Evolutionary conservation across 257 asterid species (phyloP).

Genomic region (Gynochthodes officinalis): DNA sequence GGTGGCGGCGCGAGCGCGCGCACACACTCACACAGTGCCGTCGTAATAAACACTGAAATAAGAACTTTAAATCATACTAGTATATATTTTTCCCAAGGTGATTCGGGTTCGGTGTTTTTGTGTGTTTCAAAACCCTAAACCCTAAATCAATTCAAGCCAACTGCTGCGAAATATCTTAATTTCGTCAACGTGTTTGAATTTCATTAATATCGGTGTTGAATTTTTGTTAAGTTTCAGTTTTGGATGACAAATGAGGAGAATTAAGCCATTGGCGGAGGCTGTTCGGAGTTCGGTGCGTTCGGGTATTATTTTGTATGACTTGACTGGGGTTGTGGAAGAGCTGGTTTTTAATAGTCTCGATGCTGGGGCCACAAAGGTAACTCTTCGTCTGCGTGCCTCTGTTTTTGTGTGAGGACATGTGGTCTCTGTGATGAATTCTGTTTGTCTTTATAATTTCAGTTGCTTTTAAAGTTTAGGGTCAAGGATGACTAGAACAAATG

Average conservation of each 20-base stretch:
- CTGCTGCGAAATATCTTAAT: not conserved
- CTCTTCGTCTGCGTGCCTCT: constrained; percentile 1
- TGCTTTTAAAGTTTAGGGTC: not conserved
- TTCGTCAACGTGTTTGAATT: too few species aligned
- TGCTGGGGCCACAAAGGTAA: constrained; percentile 86
- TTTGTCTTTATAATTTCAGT: not conserved
- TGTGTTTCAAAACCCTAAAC: constrained; percentile 17
- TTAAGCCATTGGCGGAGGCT: constrained; percentile 67
- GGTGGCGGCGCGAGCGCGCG: not conserved
- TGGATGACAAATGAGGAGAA: constrained; percentile 47
- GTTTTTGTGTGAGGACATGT: not conserved
- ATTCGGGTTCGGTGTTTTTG: not conserved
- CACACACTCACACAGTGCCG: not conserved
- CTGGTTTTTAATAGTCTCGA: constrained; percentile 80
- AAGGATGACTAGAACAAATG: not conserved
- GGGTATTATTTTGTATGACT: constrained; percentile 64
- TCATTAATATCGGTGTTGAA: too few species aligned
- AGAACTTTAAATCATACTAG: not conserved
- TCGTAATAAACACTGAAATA: not conserved
- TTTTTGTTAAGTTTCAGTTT: not conserved
- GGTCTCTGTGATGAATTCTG: not conserved
- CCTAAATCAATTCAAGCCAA: constrained; percentile 1
- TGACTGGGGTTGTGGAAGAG: constrained; percentile 84
- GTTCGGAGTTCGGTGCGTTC: constrained; percentile 70
- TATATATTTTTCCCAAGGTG: not conserved